Conservation (phyloP, 2,329 filamentous ascomycete species). For the Ophiosphaerella narmari region DNA sequence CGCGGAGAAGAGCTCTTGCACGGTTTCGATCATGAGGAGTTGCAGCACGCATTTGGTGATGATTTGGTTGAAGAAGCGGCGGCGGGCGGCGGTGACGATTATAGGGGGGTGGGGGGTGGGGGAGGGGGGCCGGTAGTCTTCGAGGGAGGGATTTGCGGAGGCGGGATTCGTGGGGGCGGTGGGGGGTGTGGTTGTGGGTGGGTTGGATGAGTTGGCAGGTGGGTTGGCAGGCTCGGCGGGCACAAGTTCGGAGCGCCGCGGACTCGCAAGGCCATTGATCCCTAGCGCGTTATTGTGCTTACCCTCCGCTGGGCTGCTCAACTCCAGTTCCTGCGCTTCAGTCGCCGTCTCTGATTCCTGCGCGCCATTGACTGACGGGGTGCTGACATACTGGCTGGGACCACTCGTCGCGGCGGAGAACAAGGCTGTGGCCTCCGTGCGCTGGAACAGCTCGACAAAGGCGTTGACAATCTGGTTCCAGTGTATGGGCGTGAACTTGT, state of each 20-base stretch:
- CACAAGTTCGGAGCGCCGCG: constrained; percentile 37
- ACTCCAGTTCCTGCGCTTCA: no score
- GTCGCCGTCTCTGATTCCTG: constrained; percentile 3
- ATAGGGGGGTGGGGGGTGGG: constrained; percentile 78
- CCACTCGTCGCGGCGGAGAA: constrained; percentile 76
- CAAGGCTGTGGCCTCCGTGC: constrained; percentile 91
- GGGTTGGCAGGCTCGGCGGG: constrained; percentile 4
- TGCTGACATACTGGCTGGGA: constrained; percentile 40
- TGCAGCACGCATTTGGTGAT: constrained; percentile 98
- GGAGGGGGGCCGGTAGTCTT: constrained; percentile 80
- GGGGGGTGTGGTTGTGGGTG: constrained; percentile 39
- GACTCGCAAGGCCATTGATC: constrained; percentile 48
- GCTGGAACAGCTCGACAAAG: constrained; percentile 93
- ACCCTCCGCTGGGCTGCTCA: no score
- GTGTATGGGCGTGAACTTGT: constrained; percentile 83
- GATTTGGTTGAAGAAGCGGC: constrained; percentile 98
- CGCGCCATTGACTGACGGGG: constrained; percentile 56
- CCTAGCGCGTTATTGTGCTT: constrained; percentile 49
- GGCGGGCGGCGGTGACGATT: constrained; percentile 87
- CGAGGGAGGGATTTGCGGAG: constrained; percentile 53
- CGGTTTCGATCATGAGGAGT: constrained; percentile 98
- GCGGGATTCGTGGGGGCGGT: constrained; percentile 41
- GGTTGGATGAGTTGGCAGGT: constrained; percentile 32
- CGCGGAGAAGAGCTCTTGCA: constrained; percentile 98
- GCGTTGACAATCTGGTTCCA: constrained; percentile 95